Conservation (phyloP, 208 protist genomes). For the Borovskyia barvae region DNA sequence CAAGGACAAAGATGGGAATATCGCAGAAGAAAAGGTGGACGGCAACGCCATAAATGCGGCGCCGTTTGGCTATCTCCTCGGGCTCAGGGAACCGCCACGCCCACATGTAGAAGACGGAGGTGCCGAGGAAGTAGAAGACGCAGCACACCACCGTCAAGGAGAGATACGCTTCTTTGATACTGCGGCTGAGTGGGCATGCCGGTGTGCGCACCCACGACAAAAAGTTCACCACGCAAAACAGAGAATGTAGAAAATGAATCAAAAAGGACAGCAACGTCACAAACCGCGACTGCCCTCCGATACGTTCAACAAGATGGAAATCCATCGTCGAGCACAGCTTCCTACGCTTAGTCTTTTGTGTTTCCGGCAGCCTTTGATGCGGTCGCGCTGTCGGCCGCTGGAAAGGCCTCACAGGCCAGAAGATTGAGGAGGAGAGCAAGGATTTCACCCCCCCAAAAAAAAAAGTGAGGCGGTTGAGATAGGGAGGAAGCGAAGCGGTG, state of each 20-base stretch:
- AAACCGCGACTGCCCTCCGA: slow-evolving; percentile 58
- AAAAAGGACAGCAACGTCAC: slow-evolving; percentile 69
- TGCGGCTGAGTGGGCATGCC: slow-evolving; percentile 10
- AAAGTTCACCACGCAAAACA: slow-evolving; percentile 75
- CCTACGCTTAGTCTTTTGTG: too few species aligned
- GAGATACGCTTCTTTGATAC: slow-evolving; percentile 55
- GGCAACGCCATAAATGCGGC: slow-evolving; percentile 73
- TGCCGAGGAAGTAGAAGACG: slow-evolving; percentile 62
- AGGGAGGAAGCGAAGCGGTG: too few species aligned
- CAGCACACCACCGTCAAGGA: slow-evolving; percentile 61
- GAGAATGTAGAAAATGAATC: slow-evolving; percentile 78
- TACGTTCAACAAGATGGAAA: slow-evolving; percentile 46
- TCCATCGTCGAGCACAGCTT: too few species aligned
- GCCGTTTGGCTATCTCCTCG: slow-evolving; percentile 80
- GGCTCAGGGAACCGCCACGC: slow-evolving; percentile 87
- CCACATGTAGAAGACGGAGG: slow-evolving; percentile 90
- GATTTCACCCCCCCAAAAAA: too few species aligned
- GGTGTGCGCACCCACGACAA: slow-evolving; percentile 61
- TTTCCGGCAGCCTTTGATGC: too few species aligned
- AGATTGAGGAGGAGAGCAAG: too few species aligned
- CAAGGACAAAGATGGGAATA: slow-evolving; percentile 78
- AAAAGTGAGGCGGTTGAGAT: too few species aligned
- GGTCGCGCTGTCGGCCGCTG: too few species aligned
- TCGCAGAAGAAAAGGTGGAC: slow-evolving; percentile 82
- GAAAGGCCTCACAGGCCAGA: too few species aligned